Conservation (phyloP, 2,329 filamentous ascomycete species). For the Penicillium sp. region DNA sequence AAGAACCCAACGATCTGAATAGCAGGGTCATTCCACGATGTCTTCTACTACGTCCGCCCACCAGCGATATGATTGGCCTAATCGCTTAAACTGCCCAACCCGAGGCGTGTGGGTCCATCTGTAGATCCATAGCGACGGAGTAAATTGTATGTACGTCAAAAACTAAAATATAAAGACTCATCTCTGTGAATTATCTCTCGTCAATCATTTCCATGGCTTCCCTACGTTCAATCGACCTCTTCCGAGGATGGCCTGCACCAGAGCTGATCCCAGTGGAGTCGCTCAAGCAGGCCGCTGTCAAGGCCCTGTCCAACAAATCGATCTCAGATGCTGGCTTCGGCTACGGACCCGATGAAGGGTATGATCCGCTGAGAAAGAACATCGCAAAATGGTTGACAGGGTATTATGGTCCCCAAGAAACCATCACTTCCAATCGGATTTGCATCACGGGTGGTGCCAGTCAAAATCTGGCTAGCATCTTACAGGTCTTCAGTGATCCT, state of each 20-base stretch:
- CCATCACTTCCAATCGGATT: conserved; percentile 61
- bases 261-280: conserved; percentile 65
- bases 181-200: not conserved
- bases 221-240: conserved; percentile 42
- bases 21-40: not conserved
- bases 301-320: conserved; percentile 61
- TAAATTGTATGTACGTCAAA: not conserved
- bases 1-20: too few relatives aligned
- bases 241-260: conserved; percentile 51
- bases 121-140: not conserved
- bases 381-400: conserved; percentile 69
- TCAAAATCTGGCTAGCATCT: conserved; percentile 73
- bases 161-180: not conserved
- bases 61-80: conserved; percentile 1
- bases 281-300: conserved; percentile 62
- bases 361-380: conserved; percentile 65
- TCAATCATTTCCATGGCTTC: conserved; percentile 7
- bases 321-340: conserved; percentile 65
- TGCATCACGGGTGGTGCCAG: conserved; percentile 81
- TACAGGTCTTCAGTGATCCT: conserved; percentile 79
- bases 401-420: conserved; percentile 56
- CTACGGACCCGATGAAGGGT: conserved; percentile 77
- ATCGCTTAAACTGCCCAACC: conserved; percentile 6
- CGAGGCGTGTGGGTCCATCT: conserved; percentile 5
- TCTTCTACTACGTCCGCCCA: not conserved